Evolutionary conservation across 305 asterid genomes (phyloP).

Genomic region (Plantago coronopus): DNA sequence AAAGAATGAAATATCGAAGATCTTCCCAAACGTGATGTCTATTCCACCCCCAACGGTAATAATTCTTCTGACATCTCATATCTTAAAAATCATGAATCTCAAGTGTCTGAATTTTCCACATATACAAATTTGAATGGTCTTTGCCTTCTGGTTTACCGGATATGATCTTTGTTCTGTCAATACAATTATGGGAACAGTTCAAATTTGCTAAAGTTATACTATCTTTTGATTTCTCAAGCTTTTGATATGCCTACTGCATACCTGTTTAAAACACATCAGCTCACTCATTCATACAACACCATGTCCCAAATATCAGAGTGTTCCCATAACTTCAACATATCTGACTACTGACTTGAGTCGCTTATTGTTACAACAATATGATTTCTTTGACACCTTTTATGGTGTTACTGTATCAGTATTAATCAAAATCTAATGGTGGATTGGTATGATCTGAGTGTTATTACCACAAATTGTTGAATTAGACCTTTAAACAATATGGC

Average conservation of each 20-base stretch:
- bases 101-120: background rate
- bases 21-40: conserved; percentile 69
- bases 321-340: background rate
- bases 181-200: background rate
- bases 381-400: conserved; percentile 1
- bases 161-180: conserved; percentile 9
- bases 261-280: background rate
- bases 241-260: conserved; percentile 7
- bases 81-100: conserved; percentile 2
- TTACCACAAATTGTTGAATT: conserved; percentile 14
- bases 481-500: conserved; percentile 9
- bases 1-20: conserved; percentile 64
- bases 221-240: background rate
- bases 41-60: conserved; percentile 76
- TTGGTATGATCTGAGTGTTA: background rate
- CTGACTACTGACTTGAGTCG: no score
- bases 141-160: conserved; percentile 14
- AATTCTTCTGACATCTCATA: conserved; percentile 6
- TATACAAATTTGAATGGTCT: no score
- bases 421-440: conserved; percentile 4
- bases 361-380: conserved; percentile 1
- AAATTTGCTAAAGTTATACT: background rate
- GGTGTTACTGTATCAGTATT: conserved; percentile 4
- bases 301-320: no score
- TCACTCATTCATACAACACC: no score